A percentile compares a stretch with the other conserved stretches of the same genome.
phyloP scores from a whole-genome alignment of 1,139 yeast genomes.

The Pichia sp. region DNA sequence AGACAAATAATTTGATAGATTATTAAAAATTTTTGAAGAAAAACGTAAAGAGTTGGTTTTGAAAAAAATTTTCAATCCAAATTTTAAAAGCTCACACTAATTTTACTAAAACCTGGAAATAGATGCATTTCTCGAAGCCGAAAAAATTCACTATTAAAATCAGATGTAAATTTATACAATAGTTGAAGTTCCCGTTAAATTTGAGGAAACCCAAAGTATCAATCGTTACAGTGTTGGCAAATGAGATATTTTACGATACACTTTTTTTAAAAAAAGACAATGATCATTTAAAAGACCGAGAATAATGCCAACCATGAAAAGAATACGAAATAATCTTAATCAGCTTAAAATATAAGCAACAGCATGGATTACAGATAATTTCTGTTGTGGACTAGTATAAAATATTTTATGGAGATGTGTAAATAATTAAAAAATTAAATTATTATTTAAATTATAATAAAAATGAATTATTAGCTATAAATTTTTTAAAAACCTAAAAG shows the following conservation, averaged over 20 bases:
- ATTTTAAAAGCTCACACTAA: conserved; percentile 3
- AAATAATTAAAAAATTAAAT: neutral
- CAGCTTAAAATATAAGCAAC: conserved; percentile 5
- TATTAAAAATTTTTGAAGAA: conserved; percentile 21
- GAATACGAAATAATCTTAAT: conserved; percentile 6
- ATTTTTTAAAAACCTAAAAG: too few species aligned
- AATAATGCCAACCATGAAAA: neutral
- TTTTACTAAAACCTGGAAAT: neutral
- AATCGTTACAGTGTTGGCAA: conserved; percentile 10
- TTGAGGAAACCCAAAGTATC: too few species aligned
- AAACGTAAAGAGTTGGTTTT: conserved; percentile 23
- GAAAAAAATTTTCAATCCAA: conserved; percentile 13
- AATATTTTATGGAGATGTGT: neutral
- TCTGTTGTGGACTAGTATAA: neutral
- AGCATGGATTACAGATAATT: neutral
- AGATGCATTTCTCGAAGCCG: too few species aligned
- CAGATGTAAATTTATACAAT: neutral
- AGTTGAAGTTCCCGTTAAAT: too few species aligned
- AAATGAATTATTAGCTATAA: too few species aligned
- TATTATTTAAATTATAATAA: neutral
- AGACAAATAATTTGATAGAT: conserved; percentile 21
- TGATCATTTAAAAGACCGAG: neutral
- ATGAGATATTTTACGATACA: conserved; percentile 6
- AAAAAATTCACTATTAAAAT: too few species aligned
- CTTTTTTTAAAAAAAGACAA: conserved; percentile 3